Conservation (phyloP, 805 yeast species). For the Komagataella mondaviorum region DNA sequence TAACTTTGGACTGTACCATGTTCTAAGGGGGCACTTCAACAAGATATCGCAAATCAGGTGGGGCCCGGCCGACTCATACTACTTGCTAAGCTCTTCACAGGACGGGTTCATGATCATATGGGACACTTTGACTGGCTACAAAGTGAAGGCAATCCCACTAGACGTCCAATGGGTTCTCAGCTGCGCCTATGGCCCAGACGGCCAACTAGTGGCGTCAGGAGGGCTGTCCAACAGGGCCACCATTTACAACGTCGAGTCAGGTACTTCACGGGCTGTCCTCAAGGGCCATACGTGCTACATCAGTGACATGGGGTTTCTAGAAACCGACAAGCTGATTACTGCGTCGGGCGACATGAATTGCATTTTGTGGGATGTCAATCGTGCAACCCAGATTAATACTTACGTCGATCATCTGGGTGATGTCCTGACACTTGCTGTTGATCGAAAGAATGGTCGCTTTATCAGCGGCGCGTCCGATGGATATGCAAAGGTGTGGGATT, state of each 20-base stretch:
- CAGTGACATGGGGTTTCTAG: conserved; percentile 58
- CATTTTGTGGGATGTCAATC: conserved; percentile 65
- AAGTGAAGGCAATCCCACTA: conserved; percentile 54
- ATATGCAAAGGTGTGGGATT: conserved; percentile 53
- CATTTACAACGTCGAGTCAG: conserved; percentile 32
- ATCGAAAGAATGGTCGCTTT: conserved; percentile 12
- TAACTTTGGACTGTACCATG: conserved; percentile 8
- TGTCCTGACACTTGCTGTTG: conserved; percentile 34
- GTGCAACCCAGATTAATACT: conserved; percentile 37
- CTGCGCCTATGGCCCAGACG: conserved; percentile 60
- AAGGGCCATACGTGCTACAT: conserved; percentile 80
- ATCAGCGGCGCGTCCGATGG: conserved; percentile 67
- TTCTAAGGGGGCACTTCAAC: conserved; percentile 53
- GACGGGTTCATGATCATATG: conserved; percentile 79
- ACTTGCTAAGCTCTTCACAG: conserved; percentile 62
- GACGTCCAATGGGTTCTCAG: conserved; percentile 72
- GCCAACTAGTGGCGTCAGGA: conserved; percentile 59
- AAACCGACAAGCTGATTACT: conserved; percentile 43
- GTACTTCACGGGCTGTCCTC: conserved; percentile 27
- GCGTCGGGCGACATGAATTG: conserved; percentile 78
- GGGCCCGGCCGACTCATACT: conserved; percentile 51
- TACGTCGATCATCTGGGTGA: conserved; percentile 64
- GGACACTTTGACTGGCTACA: conserved; percentile 66
- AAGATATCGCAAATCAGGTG: conserved; percentile 61
- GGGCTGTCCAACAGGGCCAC: conserved; percentile 77